Base-by-base conservation (phyloP, 2,329 filamentous ascomycete genomes). In the Aspergillus fijiensis region DNA sequence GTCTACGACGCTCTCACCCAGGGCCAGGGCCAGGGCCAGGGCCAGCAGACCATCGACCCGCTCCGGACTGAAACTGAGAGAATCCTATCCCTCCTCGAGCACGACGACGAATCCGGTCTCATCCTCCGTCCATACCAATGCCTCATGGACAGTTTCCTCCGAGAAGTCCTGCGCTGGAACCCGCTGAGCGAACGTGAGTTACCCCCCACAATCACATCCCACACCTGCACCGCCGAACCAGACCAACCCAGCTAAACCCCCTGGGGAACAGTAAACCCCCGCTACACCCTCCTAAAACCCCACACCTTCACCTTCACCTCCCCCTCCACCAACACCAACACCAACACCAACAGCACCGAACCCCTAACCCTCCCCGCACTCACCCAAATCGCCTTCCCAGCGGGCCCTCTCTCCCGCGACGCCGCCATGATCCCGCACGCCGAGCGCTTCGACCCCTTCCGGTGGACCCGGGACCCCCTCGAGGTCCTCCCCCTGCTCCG, bases 11-110 rank as follows among this genome's bases (percentile, higher is more conserved):
- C 23, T 12, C 49, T 50, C 0, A 72, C 78, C 1, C 70, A 76
- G 33, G 27, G 27, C 27, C 27, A 27, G 27, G 7, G 27, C 27
- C 27, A 85, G 31, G 27, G 27, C 27, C 27, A 27, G 27, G 7
- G 27, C 27, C 27, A 85, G 31, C 27, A 85, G 31, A 77, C 83
- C 64, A 66, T 82, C 31, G 72, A 79, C 2, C 77, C 80, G 10
- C 68, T 87, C 0, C 79, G 85, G 1, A 74, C 82, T 6, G 85
- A 87, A 60, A 78, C 82, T 4, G 64, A 71, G 1, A 53, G 55
- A 2, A 70, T 65, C 2, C 51, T 72, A 16, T 53, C 29, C n/a
- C 39, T 63, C 42, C 68, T 68, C 1, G 73, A 70, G 71, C 51
- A 64, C 6, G 67, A 69, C 42, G 69, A 45, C 39, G 39, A 16